Percentiles rank a stretch among this genome's conserved stretches.
Conservation (phyloP, 768 basidiomycete species). For the Harrya chromipes region DNA sequence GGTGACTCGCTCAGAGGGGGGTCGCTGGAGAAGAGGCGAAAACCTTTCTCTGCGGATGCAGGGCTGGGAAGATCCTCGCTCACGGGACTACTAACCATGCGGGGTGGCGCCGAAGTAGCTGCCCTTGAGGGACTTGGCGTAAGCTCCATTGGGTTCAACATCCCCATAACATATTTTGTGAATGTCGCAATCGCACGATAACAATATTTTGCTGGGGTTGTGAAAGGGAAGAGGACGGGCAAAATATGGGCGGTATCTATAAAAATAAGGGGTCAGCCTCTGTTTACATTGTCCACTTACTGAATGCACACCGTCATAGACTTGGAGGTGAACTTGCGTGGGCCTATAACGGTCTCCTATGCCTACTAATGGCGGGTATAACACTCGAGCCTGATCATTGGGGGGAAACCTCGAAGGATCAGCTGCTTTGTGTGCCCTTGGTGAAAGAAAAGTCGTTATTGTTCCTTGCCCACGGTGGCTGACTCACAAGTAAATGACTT, state of each 20-base stretch:
- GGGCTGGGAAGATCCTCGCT: background rate
- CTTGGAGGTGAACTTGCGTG: conserved; percentile 87
- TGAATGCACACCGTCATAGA: conserved; percentile 69
- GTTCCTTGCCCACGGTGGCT: background rate
- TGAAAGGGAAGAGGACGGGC: conserved; percentile 72
- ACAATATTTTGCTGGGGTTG: conserved; percentile 76
- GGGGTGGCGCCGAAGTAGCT: background rate
- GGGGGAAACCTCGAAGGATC: conserved; percentile 67
- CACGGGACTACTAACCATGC: conserved; percentile 1
- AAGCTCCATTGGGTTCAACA: conserved; percentile 20
- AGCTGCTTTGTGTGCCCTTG: conserved; percentile 88
- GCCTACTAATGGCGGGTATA: conserved; percentile 57
- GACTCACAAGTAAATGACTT: conserved; percentile 80
- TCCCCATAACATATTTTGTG: conserved; percentile 60
- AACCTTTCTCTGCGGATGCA: background rate
- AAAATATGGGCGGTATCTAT: conserved; percentile 70
- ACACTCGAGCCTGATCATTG: conserved; percentile 38
- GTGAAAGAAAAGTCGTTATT: background rate
- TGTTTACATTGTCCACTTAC: conserved; percentile 18
- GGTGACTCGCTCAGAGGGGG: background rate
- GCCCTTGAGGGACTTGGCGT: conserved; percentile 11
- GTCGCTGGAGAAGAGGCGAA: conserved; percentile 2
- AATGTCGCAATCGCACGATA: conserved; percentile 76
- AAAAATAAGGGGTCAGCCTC: background rate
- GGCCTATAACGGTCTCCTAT: conserved; percentile 54